phyloP scores from a whole-genome alignment of 495 filamentous ascomycete genomes.

The Patellaria atrata region DNA sequence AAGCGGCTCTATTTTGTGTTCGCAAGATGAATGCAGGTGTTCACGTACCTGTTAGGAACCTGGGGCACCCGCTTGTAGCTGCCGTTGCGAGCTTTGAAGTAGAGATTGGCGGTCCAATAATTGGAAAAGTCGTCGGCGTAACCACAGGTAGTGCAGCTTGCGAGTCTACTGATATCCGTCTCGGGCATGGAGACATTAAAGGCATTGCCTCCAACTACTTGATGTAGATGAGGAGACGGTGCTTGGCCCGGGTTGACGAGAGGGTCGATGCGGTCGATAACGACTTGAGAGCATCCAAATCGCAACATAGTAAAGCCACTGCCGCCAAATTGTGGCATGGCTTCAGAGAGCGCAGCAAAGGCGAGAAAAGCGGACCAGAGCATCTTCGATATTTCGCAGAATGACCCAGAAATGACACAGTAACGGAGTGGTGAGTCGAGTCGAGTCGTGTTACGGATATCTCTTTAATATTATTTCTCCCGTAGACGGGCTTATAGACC shows the following conservation, averaged over 20 bases:
- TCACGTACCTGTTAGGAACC: constrained; percentile 9
- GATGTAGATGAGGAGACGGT: constrained; percentile 15
- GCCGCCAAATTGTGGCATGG: constrained; percentile 4
- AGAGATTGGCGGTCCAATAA: constrained; percentile 17
- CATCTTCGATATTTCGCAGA: constrained; percentile 9
- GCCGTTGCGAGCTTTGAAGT: constrained; percentile 15
- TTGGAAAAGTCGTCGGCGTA: constrained; percentile 12
- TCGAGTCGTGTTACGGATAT: no score
- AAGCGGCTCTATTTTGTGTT: constrained; percentile 7
- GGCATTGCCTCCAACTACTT: constrained; percentile 14
- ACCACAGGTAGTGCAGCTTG: constrained; percentile 13
- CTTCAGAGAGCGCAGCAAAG: constrained; percentile 7
- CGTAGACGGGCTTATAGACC: no score
- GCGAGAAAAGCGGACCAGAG: constrained; percentile 3
- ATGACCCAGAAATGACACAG: no score
- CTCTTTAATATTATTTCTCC: no score
- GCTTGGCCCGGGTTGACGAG: constrained; percentile 14
- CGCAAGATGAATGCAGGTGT: background rate
- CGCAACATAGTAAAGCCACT: constrained; percentile 10
- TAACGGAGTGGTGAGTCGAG: no score
- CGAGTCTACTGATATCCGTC: constrained; percentile 7
- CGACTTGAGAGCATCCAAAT: constrained; percentile 13
- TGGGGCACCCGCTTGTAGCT: constrained; percentile 16
- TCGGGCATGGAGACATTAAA: constrained; percentile 12
- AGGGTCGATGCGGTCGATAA: constrained; percentile 15